Conservation (phyloP, 805 yeast species). For the Lipomyces starkeyi region DNA sequence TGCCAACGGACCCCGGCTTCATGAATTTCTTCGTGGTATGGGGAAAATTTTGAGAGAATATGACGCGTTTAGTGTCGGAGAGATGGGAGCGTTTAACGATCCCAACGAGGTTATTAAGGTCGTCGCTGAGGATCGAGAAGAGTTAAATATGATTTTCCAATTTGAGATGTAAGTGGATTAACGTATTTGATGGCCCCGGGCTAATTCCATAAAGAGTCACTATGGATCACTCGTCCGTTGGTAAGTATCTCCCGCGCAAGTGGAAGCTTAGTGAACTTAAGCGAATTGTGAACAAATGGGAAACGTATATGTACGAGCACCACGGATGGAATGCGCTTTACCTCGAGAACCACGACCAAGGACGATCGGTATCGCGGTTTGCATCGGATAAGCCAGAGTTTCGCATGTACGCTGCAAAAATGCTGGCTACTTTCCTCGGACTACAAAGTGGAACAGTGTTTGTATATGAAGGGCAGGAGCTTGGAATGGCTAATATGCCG, state of each 20-base stretch:
- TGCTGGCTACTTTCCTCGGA: constrained; percentile 54
- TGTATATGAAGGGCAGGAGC: constrained; percentile 67
- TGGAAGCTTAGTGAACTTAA: constrained; percentile 30
- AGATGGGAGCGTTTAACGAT: constrained; percentile 55
- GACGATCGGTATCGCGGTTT: constrained; percentile 61
- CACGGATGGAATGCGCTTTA: constrained; percentile 66
- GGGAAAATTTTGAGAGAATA: constrained; percentile 52
- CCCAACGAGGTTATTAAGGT: constrained; percentile 33
- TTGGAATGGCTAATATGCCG: constrained; percentile 40
- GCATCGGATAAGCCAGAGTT: constrained; percentile 51
- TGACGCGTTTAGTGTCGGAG: constrained; percentile 65
- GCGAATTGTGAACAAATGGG: constrained; percentile 30
- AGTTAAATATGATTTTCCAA: constrained; percentile 43
- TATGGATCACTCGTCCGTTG: constrained; percentile 12
- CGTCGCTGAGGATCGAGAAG: constrained; percentile 39
- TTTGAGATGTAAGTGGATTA: constrained; percentile 31
- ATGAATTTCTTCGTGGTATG: constrained; percentile 63
- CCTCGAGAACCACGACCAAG: constrained; percentile 65
- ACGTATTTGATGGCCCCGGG: background rate
- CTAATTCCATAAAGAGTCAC: constrained; percentile 25
- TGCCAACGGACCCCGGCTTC: constrained; percentile 61
- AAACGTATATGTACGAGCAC: constrained; percentile 52
- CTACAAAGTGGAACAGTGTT: constrained; percentile 61
- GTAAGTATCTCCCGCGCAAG: constrained; percentile 21
- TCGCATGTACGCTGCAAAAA: constrained; percentile 54